These are phyloP conservation scores for Holtermannia corniformis DNA, from an alignment of 768 basidiomycete genomes.

Conservation along the genomic window DNA sequence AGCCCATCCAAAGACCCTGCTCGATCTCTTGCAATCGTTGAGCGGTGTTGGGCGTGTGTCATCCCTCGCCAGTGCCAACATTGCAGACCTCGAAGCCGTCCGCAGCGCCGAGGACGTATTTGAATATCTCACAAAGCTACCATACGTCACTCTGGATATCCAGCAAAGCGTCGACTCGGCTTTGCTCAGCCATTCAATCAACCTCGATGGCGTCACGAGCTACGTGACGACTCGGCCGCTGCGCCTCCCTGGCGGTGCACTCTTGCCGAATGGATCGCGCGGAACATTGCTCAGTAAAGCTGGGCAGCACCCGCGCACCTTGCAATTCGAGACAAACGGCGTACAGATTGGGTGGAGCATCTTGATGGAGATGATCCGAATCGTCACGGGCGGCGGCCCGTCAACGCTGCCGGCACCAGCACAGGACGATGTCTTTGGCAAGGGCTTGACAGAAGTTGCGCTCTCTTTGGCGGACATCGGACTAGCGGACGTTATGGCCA, in stretches of 20 bases:
- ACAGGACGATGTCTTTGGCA: not conserved
- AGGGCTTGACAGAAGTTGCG: not conserved
- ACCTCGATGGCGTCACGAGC: not conserved
- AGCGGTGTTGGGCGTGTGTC: no score
- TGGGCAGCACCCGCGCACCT: not conserved
- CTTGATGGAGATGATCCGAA: not conserved
- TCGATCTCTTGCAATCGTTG: slow-evolving; percentile 66
- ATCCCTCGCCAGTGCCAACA: no score
- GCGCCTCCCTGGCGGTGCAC: slow-evolving; percentile 2
- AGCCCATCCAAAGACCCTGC: slow-evolving; percentile 59
- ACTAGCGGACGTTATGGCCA: not conserved
- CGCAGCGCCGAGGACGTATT: slow-evolving; percentile 46
- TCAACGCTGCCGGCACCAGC: not conserved
- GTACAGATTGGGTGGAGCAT: not conserved
- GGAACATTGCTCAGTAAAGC: slow-evolving; percentile 2
- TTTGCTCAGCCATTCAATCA: not conserved
- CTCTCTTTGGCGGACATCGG: not conserved
- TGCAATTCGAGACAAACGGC: not conserved
- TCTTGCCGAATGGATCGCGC: not conserved
- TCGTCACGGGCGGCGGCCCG: not conserved
- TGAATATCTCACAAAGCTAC: slow-evolving; percentile 1
- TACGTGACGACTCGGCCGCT: not conserved
- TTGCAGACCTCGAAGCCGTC: no score
- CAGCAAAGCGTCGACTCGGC: not conserved
- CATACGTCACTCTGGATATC: not conserved